phyloP scores from a whole-genome alignment of 352 stramenopile genomes.

The Thalassiosira mediterranea region DNA sequence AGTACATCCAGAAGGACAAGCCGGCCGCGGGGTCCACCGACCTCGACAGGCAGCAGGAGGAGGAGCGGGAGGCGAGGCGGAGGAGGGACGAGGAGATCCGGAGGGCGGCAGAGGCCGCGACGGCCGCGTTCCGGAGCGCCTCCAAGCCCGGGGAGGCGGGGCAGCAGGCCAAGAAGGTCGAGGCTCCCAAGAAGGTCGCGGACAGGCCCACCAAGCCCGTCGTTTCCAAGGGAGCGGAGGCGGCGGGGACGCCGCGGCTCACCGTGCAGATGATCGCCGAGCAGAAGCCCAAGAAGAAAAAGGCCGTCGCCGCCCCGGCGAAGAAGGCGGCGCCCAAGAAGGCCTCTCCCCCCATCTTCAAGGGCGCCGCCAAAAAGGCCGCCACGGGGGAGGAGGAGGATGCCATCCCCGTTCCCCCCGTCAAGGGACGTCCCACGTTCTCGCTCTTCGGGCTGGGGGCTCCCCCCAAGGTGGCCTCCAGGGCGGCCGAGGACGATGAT shows the following conservation, averaged over 20 bases:
- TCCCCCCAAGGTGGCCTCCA: slow-evolving; percentile 14
- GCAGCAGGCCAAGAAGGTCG: too few species aligned
- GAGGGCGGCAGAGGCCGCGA: slow-evolving; percentile 3
- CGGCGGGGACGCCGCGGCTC: too few species aligned
- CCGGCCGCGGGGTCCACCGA: slow-evolving; percentile 31
- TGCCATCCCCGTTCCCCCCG: slow-evolving; percentile 17
- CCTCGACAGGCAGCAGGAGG: slow-evolving; percentile 46
- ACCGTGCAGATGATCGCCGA: too few species aligned
- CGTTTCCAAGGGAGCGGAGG: too few species aligned
- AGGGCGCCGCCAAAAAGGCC: slow-evolving; percentile 19
- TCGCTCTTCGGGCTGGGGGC: slow-evolving; percentile 49
- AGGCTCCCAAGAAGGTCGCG: too few species aligned
- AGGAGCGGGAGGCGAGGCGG: slow-evolving; percentile 30
- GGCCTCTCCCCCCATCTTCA: slow-evolving; percentile 30
- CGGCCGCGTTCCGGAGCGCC: too few species aligned
- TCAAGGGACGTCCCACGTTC: slow-evolving; percentile 40
- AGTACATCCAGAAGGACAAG: slow-evolving; percentile 57
- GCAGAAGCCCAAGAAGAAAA: too few species aligned
- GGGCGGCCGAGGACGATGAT: neutral
- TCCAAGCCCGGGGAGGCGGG: too few species aligned
- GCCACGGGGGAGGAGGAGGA: slow-evolving; percentile 25
- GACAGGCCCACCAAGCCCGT: too few species aligned
- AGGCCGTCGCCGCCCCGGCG: slow-evolving; percentile 4
- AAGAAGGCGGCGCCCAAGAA: slow-evolving; percentile 25
- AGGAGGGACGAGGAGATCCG: slow-evolving; percentile 29